A percentile compares a stretch with the other conserved stretches of the same genome.
Conservation (phyloP, 768 basidiomycete genomes). For the Leccinum truebloodii region DNA sequence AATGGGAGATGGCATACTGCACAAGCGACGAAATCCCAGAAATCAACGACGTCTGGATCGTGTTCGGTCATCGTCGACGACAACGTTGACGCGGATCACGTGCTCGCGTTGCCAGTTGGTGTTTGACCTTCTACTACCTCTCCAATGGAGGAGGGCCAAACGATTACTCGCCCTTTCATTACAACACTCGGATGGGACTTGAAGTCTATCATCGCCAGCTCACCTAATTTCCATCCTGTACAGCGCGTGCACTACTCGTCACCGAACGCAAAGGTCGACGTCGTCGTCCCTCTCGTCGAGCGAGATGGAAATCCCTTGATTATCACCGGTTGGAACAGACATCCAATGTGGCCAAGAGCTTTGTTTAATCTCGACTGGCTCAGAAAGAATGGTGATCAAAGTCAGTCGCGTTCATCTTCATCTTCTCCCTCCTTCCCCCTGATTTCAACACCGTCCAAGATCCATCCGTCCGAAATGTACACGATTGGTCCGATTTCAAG, state of each 20-base stretch:
- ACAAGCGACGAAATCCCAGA: slow-evolving; percentile 83
- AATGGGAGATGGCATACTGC: slow-evolving; percentile 71
- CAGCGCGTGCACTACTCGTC: slow-evolving; percentile 36
- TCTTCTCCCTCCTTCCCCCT: neutral
- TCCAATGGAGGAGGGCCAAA: slow-evolving; percentile 12
- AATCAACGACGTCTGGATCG: slow-evolving; percentile 45
- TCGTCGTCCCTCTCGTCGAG: slow-evolving; percentile 48
- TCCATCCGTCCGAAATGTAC: slow-evolving; percentile 63
- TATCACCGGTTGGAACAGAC: slow-evolving; percentile 59
- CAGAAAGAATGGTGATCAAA: slow-evolving; percentile 32
- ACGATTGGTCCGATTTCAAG: slow-evolving; percentile 51
- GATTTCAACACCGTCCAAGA: slow-evolving; percentile 37
- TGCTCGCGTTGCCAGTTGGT: neutral
- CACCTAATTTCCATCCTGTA: slow-evolving; percentile 45
- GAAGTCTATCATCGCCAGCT: slow-evolving; percentile 37
- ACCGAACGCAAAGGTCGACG: slow-evolving; percentile 28
- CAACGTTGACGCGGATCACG: slow-evolving; percentile 25
- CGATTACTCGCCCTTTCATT: slow-evolving; percentile 17
- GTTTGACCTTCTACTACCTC: neutral
- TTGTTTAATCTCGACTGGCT: slow-evolving; percentile 63
- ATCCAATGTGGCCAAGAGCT: slow-evolving; percentile 52
- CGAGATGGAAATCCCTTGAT: slow-evolving; percentile 58
- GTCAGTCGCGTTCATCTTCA: slow-evolving; percentile 12
- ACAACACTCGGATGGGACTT: slow-evolving; percentile 57
- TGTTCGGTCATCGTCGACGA: slow-evolving; percentile 10